These are phyloP conservation scores for Hordeum pubiflorum DNA, from an alignment of 202 grass and related monocot genomes.

Conservation along the genomic window DNA sequence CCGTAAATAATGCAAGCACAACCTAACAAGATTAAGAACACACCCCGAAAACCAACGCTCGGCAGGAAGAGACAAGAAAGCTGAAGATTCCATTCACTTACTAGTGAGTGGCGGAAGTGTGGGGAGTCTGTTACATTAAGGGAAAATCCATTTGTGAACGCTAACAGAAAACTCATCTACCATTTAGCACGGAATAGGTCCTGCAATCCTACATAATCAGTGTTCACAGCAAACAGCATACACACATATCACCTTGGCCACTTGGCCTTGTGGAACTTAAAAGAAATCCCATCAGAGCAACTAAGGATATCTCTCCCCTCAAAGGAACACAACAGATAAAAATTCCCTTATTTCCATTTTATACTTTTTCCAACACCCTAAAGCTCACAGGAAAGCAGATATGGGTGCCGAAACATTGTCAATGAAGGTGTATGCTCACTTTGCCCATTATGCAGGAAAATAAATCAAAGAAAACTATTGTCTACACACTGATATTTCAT, in stretches of 20 bases:
- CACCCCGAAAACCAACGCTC: background rate
- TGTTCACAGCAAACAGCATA: background rate
- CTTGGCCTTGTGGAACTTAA: background rate
- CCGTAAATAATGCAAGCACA: slow-evolving; percentile 14
- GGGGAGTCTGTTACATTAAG: background rate
- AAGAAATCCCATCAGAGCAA: background rate
- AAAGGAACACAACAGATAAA: background rate
- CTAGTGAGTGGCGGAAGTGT: background rate
- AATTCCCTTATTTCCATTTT: background rate
- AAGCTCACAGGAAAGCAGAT: background rate
- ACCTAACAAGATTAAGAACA: background rate
- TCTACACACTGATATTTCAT: background rate
- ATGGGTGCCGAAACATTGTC: background rate
- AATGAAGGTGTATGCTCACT: background rate
- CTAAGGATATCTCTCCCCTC: slow-evolving; percentile 6
- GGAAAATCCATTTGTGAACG: background rate
- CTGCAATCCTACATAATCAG: background rate
- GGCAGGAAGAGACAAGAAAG: background rate
- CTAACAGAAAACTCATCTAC: background rate
- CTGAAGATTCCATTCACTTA: background rate
- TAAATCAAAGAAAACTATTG: background rate
- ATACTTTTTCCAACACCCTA: slow-evolving; percentile 1
- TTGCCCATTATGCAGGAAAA: background rate
- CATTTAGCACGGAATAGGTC: slow-evolving; percentile 16
- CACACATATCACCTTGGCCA: background rate